Evolutionary conservation across 192 early-diverging fungal genomes (phyloP), one percentile per base, ranked within the genome.

Genomic region (Glomus cerebriforme): DNA sequence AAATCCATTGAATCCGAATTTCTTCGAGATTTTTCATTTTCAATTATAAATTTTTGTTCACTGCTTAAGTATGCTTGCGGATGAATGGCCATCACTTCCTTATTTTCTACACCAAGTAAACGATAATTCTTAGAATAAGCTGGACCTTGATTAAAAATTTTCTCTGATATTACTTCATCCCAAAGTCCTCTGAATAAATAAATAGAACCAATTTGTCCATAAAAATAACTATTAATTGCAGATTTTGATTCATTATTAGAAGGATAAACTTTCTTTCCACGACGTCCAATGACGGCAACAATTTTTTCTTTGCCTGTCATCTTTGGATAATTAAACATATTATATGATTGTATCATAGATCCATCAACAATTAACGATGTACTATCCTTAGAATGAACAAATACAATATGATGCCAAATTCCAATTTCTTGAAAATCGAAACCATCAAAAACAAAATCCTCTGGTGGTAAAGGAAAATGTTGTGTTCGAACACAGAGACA

Each of bases 301-400:
- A 64, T 79, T n/a, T 72, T 72, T 12, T 84, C 83, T 58, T 84
- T 84, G 17, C 82, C 81, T 35, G 79, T 81, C 6, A 79, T 37
- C 45, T 80, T 81, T 79, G 79, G 83, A 70, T 31, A 70, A 79
- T 84, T 84, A 78, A 82, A 84, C 7, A 81, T 84, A 70, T 81
- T 79, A 45, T 84, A 82, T 2, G 83, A 84, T 59, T 84, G 83
- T 22, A 84, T 82, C 31, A 79, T 59, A 29, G 81, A 84, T 3
- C 83, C 83, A 59, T 84, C 83, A 6, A 84, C 83, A 79, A 84
- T 84, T 37, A 84, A 69, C 31, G 80, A 82, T 77, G 82, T 84
- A 29, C 81, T 80, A 35, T 70, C 35, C 59, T 84, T 84, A 24
- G 80, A 64, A 47, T 84, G 83, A 1, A 84, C 83, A 75, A 84